A percentile compares a stretch with the other conserved stretches of the same genome.
Evolutionary conservation across 768 basidiomycete species (phyloP).

Genomic region (Amyloporia xantha): DNA sequence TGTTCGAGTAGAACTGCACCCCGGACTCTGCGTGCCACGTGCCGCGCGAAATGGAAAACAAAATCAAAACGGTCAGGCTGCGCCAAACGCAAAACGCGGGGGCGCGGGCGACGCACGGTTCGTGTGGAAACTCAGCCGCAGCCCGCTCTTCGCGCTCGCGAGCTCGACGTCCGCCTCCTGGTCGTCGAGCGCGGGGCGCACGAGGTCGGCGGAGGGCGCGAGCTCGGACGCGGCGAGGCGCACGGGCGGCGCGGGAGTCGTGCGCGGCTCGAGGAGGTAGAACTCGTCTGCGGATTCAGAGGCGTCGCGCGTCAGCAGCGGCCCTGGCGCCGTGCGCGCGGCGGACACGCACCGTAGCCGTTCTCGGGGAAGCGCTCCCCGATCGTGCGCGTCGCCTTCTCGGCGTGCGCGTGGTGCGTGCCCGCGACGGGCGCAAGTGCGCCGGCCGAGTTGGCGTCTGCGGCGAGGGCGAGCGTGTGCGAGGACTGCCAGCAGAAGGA

Average conservation of each 20-base stretch:
- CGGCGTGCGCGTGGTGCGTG: constrained; percentile 36
- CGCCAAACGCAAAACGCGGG: neutral
- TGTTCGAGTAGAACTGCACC: constrained; percentile 70
- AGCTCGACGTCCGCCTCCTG: constrained; percentile 46
- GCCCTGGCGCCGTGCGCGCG: neutral
- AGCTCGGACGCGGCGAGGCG: constrained; percentile 41
- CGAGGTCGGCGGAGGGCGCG: constrained; percentile 36
- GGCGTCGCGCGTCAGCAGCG: neutral
- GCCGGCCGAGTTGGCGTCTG: constrained; percentile 46
- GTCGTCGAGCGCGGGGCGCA: constrained; percentile 33
- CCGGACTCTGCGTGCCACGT: constrained; percentile 48
- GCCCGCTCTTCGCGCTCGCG: constrained; percentile 49
- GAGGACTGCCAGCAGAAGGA: neutral
- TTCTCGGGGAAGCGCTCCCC: constrained; percentile 48
- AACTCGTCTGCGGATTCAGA: constrained; percentile 64
- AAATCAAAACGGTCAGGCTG: neutral
- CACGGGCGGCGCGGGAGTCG: constrained; percentile 35
- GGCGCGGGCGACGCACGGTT: constrained; percentile 46
- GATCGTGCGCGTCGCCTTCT: constrained; percentile 29
- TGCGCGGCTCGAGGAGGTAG: constrained; percentile 41
- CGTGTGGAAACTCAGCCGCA: constrained; percentile 54
- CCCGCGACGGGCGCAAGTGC: constrained; percentile 39
- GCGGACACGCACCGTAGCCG: constrained; percentile 50
- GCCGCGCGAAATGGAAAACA: too few species aligned
- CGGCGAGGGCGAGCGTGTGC: constrained; percentile 45